Evolutionary conservation across 768 basidiomycete genomes (phyloP).

Genomic region (Boletus subparvulus): DNA sequence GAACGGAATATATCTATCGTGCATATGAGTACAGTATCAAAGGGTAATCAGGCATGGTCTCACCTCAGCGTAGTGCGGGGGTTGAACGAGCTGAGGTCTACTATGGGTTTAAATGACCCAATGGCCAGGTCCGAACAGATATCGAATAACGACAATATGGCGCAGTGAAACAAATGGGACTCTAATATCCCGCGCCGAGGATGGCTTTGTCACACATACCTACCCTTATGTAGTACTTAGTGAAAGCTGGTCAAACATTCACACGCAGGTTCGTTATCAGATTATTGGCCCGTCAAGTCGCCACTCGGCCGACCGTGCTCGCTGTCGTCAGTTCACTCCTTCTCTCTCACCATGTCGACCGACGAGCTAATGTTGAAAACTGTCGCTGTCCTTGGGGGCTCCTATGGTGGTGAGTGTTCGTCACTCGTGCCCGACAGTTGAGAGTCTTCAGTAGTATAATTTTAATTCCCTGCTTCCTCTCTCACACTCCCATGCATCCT

Average conservation of each 20-base stretch:
- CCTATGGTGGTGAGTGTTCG: constrained; percentile 47
- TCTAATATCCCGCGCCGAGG: no score
- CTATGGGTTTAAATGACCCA: no score
- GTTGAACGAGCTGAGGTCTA: no score
- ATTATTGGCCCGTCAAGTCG: not conserved
- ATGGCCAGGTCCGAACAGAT: no score
- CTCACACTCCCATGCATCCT: not conserved
- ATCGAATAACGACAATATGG: no score
- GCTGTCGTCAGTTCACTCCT: not conserved
- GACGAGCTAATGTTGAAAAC: constrained; percentile 25
- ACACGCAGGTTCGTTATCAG: not conserved
- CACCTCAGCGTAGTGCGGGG: no score
- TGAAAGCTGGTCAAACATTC: not conserved
- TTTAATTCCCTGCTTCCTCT: not conserved
- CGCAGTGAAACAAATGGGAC: no score
- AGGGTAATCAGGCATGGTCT: no score
- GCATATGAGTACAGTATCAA: no score
- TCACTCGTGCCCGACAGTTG: not conserved
- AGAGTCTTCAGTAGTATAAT: not conserved
- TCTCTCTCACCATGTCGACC: constrained; percentile 9
- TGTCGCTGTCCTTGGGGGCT: constrained; percentile 54
- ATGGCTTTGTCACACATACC: no score
- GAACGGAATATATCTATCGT: no score
- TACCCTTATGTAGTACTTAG: no score
- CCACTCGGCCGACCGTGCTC: not conserved